Conservation (phyloP, 306 rosid species). For the cucumber (Cucumis sativus) region Cucumber_9930_V3 NC_026655.2:1726001-1726500, state of each 20-base stretch:
- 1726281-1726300: slow-evolving; percentile 26
- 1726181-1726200: slow-evolving; percentile 5
- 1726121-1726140: slow-evolving; percentile 40
- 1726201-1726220: slow-evolving; percentile 25
- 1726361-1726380: slow-evolving; percentile 57
- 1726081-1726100: slow-evolving; percentile 22
- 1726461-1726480: slow-evolving; percentile 24
- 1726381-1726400: slow-evolving; percentile 36
- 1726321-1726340: slow-evolving; percentile 41
- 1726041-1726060: slow-evolving; percentile 51
- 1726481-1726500: slow-evolving; percentile 24
- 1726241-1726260: slow-evolving; percentile 2
- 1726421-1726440: slow-evolving; percentile 17
- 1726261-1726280: background rate
- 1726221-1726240: slow-evolving; percentile 24
- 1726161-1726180: slow-evolving; percentile 5
- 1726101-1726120: slow-evolving; percentile 37
- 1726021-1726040: slow-evolving; percentile 39
- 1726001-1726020: slow-evolving; percentile 47
- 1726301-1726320: slow-evolving; percentile 51
- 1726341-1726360: slow-evolving; percentile 40
- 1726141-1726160: slow-evolving; percentile 9
- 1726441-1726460: slow-evolving; percentile 29
- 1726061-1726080: slow-evolving; percentile 54
- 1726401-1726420: slow-evolving; percentile 26